Base-by-base conservation (phyloP, 306 rosid genomes). In the Lathyrus sativus region DNA sequence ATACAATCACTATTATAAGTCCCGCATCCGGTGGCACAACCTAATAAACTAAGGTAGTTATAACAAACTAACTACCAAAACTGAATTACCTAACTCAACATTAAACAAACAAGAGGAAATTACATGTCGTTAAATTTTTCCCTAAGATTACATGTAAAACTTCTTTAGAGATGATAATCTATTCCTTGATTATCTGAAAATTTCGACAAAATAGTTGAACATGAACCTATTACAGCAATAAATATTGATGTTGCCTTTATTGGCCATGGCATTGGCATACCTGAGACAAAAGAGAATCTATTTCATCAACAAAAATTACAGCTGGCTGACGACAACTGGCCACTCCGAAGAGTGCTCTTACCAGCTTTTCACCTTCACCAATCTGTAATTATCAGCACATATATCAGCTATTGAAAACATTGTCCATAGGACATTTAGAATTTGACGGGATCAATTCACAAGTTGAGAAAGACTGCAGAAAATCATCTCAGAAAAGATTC, bases 291-390 rank as follows among this genome's bases (percentile, higher is more conserved):
- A 93, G 99, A 0, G 99, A 93, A 87, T 93, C 99, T 45, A 93
- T 93, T 87, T 93, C 97, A 75, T 93, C 97, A 75, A 90, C 97
- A 79, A 93, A 93, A 70, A 93, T 93, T 65, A 90, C 99, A 61
- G 99, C 97, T 43, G 99, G 99, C 77, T 93, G 97, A 73, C 95
- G 97, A 67, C 97, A 90, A 86, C 97, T 72, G 64, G 99, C 96
- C 67, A 93, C 99, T 70, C 97, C 99, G 72, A 93, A 90, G 39
- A 93, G 90, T 19, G 99, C 96, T 78, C 95, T 79, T 22, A 90
- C 97, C 81, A 93, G 87, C 83, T 93, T 90, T 84, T 93, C 99
- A 44, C 97, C 99, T 85, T 93, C 99, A 26, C 99, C 99, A 73
- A 93, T 90, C 99, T 90, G 78, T 80, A 74, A 58, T 75, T 54